Evolutionary conservation across 345 rosid species (phyloP), one percentile per base, ranked within the genome.

Genomic region (Linum lewisii): DNA sequence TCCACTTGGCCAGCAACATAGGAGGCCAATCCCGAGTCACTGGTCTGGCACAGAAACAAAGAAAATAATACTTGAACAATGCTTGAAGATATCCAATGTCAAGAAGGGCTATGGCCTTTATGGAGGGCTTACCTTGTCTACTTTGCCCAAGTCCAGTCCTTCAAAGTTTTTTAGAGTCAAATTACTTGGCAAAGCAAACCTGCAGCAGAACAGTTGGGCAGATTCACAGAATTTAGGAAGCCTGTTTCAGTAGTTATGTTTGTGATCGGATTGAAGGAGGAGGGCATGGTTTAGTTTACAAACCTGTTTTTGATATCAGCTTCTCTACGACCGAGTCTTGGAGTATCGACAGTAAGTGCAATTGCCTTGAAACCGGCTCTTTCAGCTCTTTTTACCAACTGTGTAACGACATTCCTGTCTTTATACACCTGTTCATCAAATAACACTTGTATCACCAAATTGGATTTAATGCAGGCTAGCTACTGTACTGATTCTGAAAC

Each of bases 261-360:
- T 34, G 10, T 5, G 10, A 34, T 6, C 38, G 38, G n/a, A 34
- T 34, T 34, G 38, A 34, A 34, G 5, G 7, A 6, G 38, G 5
- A 5, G 38, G 38, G 38, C 10, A 21, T 1, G 19, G 22, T n/a
- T 19, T 52, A 3, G 5, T 9, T 2, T 14, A 19, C 24, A 23
- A 20, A 88, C 98, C 95, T 82, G 79, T 88, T 92, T 81, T 88
- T 92, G 77, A 92, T 92, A 75, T 88, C 96, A 21, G 96, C 78
- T 73, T 92, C 98, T 65, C 98, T 78, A 19, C 96, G 93, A 34
- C 98, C 98, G 24, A 92, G 95, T 75, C 84, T 79, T 42, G 98
- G 98, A 56, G 95, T 88, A 68, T 92, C 98, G 24, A 84, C 95
- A n/a, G 96, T 92, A 47, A 92, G 93, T 69, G 87, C 95, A 77